Percentiles rank a stretch among this genome's conserved stretches.
These are phyloP conservation scores for Gentiana dahurica DNA, from an alignment of 257 asterid species.

Conservation along the genomic window DNA sequence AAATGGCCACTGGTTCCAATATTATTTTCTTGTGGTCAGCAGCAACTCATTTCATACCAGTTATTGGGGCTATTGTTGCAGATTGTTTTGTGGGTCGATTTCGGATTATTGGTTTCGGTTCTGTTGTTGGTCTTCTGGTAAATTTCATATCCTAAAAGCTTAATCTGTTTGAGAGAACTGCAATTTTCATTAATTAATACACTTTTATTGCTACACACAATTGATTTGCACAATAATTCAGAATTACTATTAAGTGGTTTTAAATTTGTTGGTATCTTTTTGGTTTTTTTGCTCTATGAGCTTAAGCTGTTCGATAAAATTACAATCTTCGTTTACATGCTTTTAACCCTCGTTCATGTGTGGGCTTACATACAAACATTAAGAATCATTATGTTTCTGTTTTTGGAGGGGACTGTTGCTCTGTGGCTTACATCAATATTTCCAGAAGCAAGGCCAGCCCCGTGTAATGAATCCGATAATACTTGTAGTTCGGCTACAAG, in stretches of 20 bases:
- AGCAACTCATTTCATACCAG: slow-evolving; percentile 46
- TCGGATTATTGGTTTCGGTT: slow-evolving; percentile 48
- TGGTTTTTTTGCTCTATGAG: no score
- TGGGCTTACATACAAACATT: no score
- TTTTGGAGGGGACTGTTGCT: slow-evolving; percentile 37
- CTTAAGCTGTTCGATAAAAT: no score
- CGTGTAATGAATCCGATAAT: slow-evolving; percentile 18
- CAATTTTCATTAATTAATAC: no score
- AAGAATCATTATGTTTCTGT: no score
- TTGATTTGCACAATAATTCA: no score
- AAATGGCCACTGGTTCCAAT: slow-evolving; percentile 41
- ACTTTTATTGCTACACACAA: no score
- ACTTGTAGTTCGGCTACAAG: slow-evolving; percentile 27
- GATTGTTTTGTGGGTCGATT: slow-evolving; percentile 61
- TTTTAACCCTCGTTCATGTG: no score
- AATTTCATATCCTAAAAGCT: background rate
- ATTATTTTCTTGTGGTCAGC: slow-evolving; percentile 56
- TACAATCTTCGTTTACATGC: no score
- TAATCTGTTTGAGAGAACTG: background rate
- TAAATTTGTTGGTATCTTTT: no score
- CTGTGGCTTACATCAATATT: slow-evolving; percentile 45
- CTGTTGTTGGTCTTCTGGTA: slow-evolving; percentile 51
- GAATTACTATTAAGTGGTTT: no score
- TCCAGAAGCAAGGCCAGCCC: slow-evolving; percentile 50
- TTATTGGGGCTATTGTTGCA: slow-evolving; percentile 35